phyloP scores from a whole-genome alignment of 208 protist genomes.

The Acanthamoeba lugdunensis region DNA sequence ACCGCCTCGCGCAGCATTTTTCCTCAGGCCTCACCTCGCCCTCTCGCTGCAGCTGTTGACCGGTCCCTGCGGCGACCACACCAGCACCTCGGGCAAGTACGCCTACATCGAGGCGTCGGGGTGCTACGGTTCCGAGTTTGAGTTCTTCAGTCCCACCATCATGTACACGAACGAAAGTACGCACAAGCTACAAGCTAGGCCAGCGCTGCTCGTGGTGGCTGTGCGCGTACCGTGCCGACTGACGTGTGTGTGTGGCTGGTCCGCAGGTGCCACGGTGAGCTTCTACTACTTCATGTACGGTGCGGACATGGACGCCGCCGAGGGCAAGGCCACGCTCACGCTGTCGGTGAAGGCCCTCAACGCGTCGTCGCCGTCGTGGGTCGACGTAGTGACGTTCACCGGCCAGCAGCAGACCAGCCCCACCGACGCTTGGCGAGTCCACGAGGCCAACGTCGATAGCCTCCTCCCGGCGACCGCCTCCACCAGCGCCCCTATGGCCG shows the following conservation, averaged over 20 bases:
- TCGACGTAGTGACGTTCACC: constrained; percentile 4
- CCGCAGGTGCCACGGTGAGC: constrained; percentile 36
- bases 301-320: constrained; percentile 11
- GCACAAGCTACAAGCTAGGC: background rate
- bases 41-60: background rate
- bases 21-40: background rate
- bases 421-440: background rate
- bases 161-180: background rate
- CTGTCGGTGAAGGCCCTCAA: constrained; percentile 15
- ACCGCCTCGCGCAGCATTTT: background rate
- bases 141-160: constrained; percentile 43
- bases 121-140: constrained; percentile 19
- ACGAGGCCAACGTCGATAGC: background rate
- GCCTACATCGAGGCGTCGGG: constrained; percentile 36
- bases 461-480: constrained; percentile 1
- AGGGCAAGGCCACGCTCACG: constrained; percentile 22
- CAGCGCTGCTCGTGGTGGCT: background rate
- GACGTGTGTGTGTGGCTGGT: background rate
- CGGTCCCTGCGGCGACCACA: constrained; percentile 45
- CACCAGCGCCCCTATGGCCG: background rate
- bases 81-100: constrained; percentile 10
- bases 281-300: constrained; percentile 67
- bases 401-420: constrained; percentile 40
- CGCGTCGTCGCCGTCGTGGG: background rate
- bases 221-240: too few species aligned